phyloP scores from a whole-genome alignment of 805 yeast genomes.

The Yamadazyma tumulicola region DNA sequence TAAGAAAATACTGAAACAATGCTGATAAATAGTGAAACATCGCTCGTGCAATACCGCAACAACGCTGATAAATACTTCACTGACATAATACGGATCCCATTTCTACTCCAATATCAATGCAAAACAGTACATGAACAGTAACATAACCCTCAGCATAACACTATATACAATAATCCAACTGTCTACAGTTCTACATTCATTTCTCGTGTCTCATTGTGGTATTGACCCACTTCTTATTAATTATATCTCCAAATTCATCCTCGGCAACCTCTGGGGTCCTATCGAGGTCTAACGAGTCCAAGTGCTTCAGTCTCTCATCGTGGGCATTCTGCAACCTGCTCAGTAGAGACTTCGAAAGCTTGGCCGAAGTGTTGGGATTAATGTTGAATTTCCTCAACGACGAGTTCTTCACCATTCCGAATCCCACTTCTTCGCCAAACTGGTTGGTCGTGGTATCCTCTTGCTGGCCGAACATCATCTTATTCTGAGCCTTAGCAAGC shows the following conservation, averaged over 20 bases:
- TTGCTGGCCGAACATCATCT: conserved; percentile 75
- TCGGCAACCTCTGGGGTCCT: not conserved
- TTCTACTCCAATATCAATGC: too few species aligned
- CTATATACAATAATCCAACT: too few species aligned
- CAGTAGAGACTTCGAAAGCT: conserved; percentile 60
- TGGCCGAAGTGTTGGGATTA: conserved; percentile 50
- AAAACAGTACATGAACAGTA: too few species aligned
- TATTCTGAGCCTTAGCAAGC: conserved; percentile 75
- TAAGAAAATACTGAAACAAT: too few species aligned
- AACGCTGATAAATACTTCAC: too few species aligned
- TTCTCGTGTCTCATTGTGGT: conserved; percentile 7
- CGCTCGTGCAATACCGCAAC: too few species aligned
- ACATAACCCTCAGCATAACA: too few species aligned
- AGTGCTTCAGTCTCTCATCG: conserved; percentile 11
- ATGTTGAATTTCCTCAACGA: conserved; percentile 21
- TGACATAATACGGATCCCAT: too few species aligned
- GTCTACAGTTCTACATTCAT: too few species aligned
- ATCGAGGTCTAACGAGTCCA: conserved; percentile 9
- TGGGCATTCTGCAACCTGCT: conserved; percentile 33
- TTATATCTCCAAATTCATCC: conserved; percentile 6
- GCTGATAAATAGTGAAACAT: too few species aligned
- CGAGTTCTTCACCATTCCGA: conserved; percentile 57
- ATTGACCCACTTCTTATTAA: conserved; percentile 9
- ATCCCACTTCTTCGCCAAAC: conserved; percentile 77
- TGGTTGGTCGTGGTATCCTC: conserved; percentile 62